A percentile compares a stretch with the other conserved stretches of the same genome.
These are phyloP conservation scores for Phytophthora foliorum DNA, from an alignment of 352 stramenopile genomes.

Conservation along the genomic window DNA sequence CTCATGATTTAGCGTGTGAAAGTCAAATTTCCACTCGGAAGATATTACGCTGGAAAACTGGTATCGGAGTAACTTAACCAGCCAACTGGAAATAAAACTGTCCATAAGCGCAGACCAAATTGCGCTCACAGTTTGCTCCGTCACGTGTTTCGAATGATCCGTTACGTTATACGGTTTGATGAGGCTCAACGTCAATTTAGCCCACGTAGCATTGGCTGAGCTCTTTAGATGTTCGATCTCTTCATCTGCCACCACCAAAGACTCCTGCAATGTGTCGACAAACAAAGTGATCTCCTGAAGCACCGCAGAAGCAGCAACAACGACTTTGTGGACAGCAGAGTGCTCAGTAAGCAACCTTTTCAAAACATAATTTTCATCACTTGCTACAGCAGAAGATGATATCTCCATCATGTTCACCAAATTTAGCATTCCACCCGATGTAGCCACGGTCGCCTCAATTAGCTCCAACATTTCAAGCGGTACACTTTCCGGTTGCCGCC, in stretches of 20 bases:
- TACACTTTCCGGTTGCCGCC: conserved; percentile 5
- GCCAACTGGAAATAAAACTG: conserved; percentile 31
- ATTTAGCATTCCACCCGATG: conserved; percentile 10
- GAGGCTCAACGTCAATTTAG: conserved; percentile 27
- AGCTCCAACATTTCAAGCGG: conserved; percentile 11
- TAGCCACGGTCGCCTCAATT: conserved; percentile 20
- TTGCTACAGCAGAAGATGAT: background rate
- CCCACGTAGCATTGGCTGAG: conserved; percentile 27
- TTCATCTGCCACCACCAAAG: conserved; percentile 14
- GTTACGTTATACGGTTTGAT: conserved; percentile 10
- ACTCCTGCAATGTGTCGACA: conserved; percentile 16
- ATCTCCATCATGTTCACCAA: conserved; percentile 1
- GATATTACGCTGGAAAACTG: conserved; percentile 42
- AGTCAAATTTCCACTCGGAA: conserved; percentile 62
- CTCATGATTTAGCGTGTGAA: conserved; percentile 9
- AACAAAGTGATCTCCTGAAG: conserved; percentile 31
- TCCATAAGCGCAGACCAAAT: conserved; percentile 34
- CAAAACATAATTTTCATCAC: conserved; percentile 1
- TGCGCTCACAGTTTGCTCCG: conserved; percentile 3
- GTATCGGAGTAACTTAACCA: conserved; percentile 39
- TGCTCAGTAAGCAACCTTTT: conserved; percentile 19
- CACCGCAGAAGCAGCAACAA: conserved; percentile 34
- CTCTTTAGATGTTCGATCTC: conserved; percentile 21
- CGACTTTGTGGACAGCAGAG: conserved; percentile 24
- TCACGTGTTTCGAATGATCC: conserved; percentile 6